Conservation (phyloP, 208 protist species). For the Endotrypanum monterogeii region DNA sequence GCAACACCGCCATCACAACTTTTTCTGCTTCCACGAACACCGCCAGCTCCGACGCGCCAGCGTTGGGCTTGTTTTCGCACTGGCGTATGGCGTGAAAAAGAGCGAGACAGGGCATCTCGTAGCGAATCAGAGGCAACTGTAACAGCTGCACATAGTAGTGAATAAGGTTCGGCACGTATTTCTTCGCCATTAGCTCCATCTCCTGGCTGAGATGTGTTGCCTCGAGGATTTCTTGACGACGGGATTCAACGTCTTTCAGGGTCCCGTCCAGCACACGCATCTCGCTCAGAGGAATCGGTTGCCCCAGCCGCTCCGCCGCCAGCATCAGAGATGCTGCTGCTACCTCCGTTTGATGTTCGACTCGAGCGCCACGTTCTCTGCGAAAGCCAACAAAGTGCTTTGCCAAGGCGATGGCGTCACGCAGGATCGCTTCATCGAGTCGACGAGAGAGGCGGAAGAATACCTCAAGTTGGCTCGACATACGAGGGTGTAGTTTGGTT, state of each 20-base stretch:
- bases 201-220: conserved; percentile 39
- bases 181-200: conserved; percentile 33
- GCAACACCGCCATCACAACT: conserved; percentile 56
- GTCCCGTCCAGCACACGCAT: conserved; percentile 63
- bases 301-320: conserved; percentile 47
- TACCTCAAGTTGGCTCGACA: conserved; percentile 53
- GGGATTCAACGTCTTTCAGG: conserved; percentile 58
- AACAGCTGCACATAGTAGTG: conserved; percentile 70
- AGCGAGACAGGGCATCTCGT: conserved; percentile 53
- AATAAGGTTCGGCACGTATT: conserved; percentile 48
- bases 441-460: conserved; percentile 52
- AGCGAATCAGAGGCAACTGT: conserved; percentile 54
- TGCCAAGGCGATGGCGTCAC: conserved; percentile 49
- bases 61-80: conserved; percentile 5
- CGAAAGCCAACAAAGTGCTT: conserved; percentile 54
- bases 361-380: conserved; percentile 48
- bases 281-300: conserved; percentile 65
- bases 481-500: conserved; percentile 45
- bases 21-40: conserved; percentile 51
- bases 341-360: conserved; percentile 54
- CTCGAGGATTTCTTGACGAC: conserved; percentile 49
- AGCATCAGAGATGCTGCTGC: conserved; percentile 77
- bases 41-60: conserved; percentile 27
- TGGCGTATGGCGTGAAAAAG: conserved; percentile 41
- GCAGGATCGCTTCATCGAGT: conserved; percentile 36